phyloP scores from a whole-genome alignment of 2,329 filamentous ascomycete genomes.

The Metarhizium brunneum region DNA sequence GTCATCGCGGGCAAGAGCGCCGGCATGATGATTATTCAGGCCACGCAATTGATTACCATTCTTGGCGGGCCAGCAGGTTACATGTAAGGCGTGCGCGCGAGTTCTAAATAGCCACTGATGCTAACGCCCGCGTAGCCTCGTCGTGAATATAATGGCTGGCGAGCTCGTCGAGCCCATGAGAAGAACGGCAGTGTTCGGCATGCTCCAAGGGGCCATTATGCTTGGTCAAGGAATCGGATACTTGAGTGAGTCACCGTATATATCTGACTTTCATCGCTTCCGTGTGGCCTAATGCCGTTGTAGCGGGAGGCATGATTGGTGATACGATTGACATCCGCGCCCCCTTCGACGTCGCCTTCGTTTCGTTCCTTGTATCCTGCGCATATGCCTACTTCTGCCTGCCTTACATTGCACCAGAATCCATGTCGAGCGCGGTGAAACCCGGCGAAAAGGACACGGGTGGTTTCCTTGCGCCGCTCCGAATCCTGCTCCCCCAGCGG shows the following conservation, averaged over 20 bases:
- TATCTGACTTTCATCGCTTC: no score
- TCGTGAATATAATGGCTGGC: conserved; percentile 59
- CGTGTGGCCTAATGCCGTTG: no score
- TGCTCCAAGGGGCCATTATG: conserved; percentile 58
- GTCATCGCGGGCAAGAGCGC: conserved; percentile 49
- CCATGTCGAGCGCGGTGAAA: conserved; percentile 23
- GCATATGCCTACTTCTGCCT: conserved; percentile 31
- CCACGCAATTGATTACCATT: conserved; percentile 57
- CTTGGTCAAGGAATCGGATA: conserved; percentile 57
- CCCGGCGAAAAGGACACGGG: conserved; percentile 15
- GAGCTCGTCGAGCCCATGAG: conserved; percentile 51
- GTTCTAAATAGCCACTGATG: no score
- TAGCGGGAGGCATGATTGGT: conserved; percentile 54
- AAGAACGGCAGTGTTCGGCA: conserved; percentile 56
- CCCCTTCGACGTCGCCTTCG: conserved; percentile 56
- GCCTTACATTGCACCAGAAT: conserved; percentile 41
- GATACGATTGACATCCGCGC: conserved; percentile 53
- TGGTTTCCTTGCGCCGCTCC: conserved; percentile 54
- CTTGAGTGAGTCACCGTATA: conserved; percentile 27
- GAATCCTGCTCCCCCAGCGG: conserved; percentile 49
- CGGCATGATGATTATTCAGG: conserved; percentile 61
- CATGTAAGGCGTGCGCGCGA: conserved; percentile 28
- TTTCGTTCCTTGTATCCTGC: conserved; percentile 40
- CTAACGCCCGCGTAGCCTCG: conserved; percentile 29
- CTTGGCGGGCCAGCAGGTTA: conserved; percentile 62